Conservation (phyloP, 1,284 basidiomycete genomes). For the Apiotrichum gamsii region DNA sequence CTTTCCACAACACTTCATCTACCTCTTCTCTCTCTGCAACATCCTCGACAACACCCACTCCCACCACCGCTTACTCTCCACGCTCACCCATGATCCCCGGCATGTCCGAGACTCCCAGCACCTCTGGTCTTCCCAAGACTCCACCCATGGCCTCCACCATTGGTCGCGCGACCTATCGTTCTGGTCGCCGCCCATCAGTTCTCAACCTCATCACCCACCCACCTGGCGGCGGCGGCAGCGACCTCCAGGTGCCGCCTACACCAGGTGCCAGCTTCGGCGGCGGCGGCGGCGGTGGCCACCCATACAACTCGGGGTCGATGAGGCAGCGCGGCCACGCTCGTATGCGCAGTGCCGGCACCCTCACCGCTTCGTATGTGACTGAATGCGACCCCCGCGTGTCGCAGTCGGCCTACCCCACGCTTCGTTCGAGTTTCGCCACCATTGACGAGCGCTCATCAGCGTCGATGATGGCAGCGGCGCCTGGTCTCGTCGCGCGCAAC, state of each 20-base stretch:
- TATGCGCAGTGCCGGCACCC: constrained; percentile 25
- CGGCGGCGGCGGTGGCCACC: background rate
- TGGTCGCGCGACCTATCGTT: constrained; percentile 16
- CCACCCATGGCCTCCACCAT: constrained; percentile 23
- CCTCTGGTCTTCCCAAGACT: constrained; percentile 34
- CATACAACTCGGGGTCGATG: constrained; percentile 17
- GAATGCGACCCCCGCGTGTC: constrained; percentile 16
- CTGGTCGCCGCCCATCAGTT: constrained; percentile 28
- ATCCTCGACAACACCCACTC: constrained; percentile 10
- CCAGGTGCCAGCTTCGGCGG: constrained; percentile 9
- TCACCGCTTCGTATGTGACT: background rate
- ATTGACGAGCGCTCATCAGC: constrained; percentile 21
- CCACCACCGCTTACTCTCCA: constrained; percentile 13
- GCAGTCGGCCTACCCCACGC: constrained; percentile 15
- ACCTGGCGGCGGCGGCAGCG: constrained; percentile 10
- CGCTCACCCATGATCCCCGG: constrained; percentile 22
- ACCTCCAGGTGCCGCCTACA: constrained; percentile 25
- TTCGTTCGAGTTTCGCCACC: constrained; percentile 13
- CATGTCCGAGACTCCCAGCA: constrained; percentile 28
- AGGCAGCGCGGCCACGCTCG: constrained; percentile 18
- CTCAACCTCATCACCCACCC: constrained; percentile 37
- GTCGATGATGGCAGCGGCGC: background rate
- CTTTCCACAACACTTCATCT: constrained; percentile 16
- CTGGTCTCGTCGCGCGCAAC: background rate
- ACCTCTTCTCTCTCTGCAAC: background rate